These are phyloP conservation scores for Angomonas ambiguus DNA, from an alignment of 208 protist genomes.

Conservation along the genomic window DNA sequence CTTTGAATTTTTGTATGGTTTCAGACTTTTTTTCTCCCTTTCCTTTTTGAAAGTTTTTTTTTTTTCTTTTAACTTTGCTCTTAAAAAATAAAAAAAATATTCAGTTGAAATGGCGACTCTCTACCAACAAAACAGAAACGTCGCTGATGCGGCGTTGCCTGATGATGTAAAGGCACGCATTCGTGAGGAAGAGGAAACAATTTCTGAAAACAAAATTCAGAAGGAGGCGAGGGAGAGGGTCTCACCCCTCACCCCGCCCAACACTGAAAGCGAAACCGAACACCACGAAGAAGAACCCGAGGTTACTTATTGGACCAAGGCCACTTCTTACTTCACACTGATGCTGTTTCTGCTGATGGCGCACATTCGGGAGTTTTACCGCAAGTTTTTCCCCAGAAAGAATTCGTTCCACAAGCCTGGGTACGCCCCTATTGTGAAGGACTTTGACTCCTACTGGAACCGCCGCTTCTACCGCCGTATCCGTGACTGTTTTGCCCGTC, in stretches of 20 bases:
- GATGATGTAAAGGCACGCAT: conserved; percentile 5
- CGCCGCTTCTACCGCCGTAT: conserved; percentile 91
- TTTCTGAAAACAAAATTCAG: conserved; percentile 16
- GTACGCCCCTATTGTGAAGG: conserved; percentile 94
- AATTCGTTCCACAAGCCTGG: conserved; percentile 37
- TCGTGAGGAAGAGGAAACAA: conserved; percentile 11
- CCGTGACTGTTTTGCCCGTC: conserved; percentile 86
- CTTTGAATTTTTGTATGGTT: conserved; percentile 7
- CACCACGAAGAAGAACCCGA: conserved; percentile 28
- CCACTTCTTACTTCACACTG: conserved; percentile 63
- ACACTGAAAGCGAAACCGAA: conserved; percentile 10
- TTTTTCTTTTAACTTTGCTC: conserved; percentile 18
- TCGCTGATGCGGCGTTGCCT: neutral
- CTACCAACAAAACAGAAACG: neutral
- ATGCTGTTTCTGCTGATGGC: conserved; percentile 33
- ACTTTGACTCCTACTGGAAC: conserved; percentile 95
- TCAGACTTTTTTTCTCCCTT: neutral
- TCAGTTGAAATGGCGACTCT: conserved; percentile 15
- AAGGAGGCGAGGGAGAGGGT: conserved; percentile 15
- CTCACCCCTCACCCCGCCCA: conserved; percentile 12
- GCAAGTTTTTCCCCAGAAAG: conserved; percentile 37
- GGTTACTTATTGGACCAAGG: conserved; percentile 28
- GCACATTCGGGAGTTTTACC: conserved; percentile 40
- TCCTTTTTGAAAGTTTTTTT: conserved; percentile 9
- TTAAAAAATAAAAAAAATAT: conserved; percentile 8